A percentile compares a stretch with the other conserved stretches of the same genome.
Conservation (phyloP, 345 rosid species). For the Eucalyptus tenuipes region DNA sequence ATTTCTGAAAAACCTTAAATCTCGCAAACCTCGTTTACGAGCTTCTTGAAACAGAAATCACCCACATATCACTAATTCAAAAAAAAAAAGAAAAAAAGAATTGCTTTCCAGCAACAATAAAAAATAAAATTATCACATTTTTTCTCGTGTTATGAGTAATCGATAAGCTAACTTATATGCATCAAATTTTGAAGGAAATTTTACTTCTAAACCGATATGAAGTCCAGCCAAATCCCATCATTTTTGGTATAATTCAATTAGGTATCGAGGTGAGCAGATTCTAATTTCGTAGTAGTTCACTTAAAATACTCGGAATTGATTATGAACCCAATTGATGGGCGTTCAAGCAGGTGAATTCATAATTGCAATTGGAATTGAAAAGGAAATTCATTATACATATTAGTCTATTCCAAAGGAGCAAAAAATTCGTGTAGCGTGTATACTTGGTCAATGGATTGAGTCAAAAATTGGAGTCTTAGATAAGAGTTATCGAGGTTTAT, state of each 20-base stretch:
- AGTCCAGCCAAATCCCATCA: not conserved
- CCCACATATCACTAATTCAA: not conserved
- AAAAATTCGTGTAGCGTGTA: not conserved
- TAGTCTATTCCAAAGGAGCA: not conserved
- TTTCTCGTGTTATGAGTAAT: not conserved
- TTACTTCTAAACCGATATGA: not conserved
- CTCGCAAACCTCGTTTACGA: not conserved
- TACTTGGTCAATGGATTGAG: not conserved
- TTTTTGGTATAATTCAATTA: not conserved
- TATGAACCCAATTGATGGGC: not conserved
- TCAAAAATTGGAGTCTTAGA: not conserved
- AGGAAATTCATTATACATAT: not conserved
- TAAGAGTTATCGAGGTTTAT: not conserved
- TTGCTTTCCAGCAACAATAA: not conserved
- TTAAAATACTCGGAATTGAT: not conserved
- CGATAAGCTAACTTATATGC: not conserved
- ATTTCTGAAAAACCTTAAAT: not conserved
- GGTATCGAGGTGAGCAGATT: not conserved
- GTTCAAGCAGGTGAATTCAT: rapidly evolving
- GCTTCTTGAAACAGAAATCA: not conserved
- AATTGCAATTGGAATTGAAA: not conserved
- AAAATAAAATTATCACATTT: not conserved
- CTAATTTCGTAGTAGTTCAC: not conserved
- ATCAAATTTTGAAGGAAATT: not conserved
- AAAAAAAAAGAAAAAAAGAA: not conserved